Evolutionary conservation across 805 yeast genomes (phyloP), one percentile per base, ranked within the genome.

Genomic region (Saccharomycopsis selenospora): DNA sequence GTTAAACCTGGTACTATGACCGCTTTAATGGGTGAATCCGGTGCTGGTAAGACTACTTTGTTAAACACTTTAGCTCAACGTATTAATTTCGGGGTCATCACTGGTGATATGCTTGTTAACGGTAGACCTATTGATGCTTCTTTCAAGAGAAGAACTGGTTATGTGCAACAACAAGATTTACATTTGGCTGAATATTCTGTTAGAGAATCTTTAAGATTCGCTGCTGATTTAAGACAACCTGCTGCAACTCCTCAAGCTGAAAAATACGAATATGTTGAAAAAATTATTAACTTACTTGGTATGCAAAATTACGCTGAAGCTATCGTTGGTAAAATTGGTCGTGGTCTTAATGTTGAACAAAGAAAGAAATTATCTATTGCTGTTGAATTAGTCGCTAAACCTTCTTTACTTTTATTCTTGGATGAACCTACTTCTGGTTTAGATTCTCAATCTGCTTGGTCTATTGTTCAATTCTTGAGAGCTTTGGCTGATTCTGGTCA

Each of bases 1-100:
- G 67, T 70, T 56, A 61, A 65, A 29, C 81, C 83, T 2, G 83
- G 82, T 41, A 68, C 73, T 4, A 61, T 77, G 57, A 77, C 82
- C 20, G 82, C 83, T 1, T 62, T 77, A 40, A 77, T 77, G 80
- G 83, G 83, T 50, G 82, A 75, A 56, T 75, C 81, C 2, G 83
- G 83, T 55, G 82, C 82, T 17, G 83, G 82, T 57, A 77, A 77
- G 59, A 77, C 82, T 0, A 77, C 83, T 3, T 61, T 77, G 45
- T 65, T 77, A 50, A 77, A 77, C 56, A 72, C 72, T 28, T 61
- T 77, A 51, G 72, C 80, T 41, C 73, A 72, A 57, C 66, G 83
- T 58, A 65, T 70, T 38, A 72, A 72, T 43, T 64, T 69, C 47
- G 82, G 82, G 53, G 70, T 73, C 43, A 66, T 77, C 24, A 73